Percentiles rank a stretch among this genome's conserved stretches.
Conservation (phyloP, 2,329 filamentous ascomycete species). For the Massarina eburnea region DNA sequence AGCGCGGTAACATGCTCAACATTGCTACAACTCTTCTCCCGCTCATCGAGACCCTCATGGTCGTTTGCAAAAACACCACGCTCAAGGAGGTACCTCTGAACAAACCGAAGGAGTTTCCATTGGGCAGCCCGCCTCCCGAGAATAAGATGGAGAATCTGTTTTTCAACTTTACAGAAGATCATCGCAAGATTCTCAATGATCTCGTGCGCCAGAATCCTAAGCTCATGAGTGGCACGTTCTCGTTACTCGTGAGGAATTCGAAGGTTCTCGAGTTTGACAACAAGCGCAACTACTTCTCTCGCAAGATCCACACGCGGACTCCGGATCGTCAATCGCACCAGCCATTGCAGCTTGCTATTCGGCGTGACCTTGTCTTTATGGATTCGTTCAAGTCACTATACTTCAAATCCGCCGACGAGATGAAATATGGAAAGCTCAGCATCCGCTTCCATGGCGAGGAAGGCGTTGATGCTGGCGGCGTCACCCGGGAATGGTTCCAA, state of each 20-base stretch:
- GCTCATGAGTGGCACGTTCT: slow-evolving; percentile 97
- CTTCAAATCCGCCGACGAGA: slow-evolving; percentile 94
- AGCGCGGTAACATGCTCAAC: slow-evolving; percentile 93
- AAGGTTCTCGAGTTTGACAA: slow-evolving; percentile 99
- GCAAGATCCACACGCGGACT: slow-evolving; percentile 78
- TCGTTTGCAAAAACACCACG: slow-evolving; percentile 97
- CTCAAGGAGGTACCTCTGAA: slow-evolving; percentile 64
- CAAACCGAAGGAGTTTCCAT: slow-evolving; percentile 64
- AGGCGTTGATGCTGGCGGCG: slow-evolving; percentile 94
- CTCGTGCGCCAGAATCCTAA: slow-evolving; percentile 96
- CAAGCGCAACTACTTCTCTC: slow-evolving; percentile 98
- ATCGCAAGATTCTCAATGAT: slow-evolving; percentile 96
- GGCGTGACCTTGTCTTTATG: slow-evolving; percentile 93
- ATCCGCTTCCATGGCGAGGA: slow-evolving; percentile 97
- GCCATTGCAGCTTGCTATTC: slow-evolving; percentile 83
- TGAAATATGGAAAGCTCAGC: slow-evolving; percentile 98
- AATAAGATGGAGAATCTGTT: slow-evolving; percentile 85
- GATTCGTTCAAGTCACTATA: slow-evolving; percentile 98
- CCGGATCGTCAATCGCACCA: slow-evolving; percentile 68
- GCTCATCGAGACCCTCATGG: slow-evolving; percentile 95
- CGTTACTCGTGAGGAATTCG: slow-evolving; percentile 93
- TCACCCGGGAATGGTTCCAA: slow-evolving; percentile 99
- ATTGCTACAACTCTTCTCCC: slow-evolving; percentile 94
- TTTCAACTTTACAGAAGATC: slow-evolving; percentile 96
- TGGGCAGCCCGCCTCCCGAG: slow-evolving; percentile 77